These are phyloP conservation scores for Penicillium sp. DNA, from an alignment of 2,329 filamentous ascomycete genomes.

Conservation along the genomic window DNA sequence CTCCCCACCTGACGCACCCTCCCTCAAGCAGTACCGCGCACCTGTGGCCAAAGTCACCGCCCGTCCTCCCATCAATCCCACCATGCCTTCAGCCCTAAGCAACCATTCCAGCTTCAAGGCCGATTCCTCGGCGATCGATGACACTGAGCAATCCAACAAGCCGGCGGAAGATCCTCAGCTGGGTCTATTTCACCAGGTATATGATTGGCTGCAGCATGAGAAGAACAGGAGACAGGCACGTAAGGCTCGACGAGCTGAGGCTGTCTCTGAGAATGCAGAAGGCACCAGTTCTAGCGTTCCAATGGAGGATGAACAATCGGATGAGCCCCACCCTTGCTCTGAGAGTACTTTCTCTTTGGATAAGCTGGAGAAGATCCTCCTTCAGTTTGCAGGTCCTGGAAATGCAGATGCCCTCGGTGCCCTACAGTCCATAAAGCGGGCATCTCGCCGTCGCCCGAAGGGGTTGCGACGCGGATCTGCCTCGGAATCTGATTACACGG, in stretches of 20 bases:
- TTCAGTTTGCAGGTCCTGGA: slow-evolving; percentile 39
- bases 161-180: slow-evolving; percentile 33
- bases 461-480: slow-evolving; percentile 52
- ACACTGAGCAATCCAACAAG: slow-evolving; percentile 26
- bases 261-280: slow-evolving; percentile 39
- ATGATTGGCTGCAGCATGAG: slow-evolving; percentile 81
- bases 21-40: slow-evolving; percentile 29
- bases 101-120: slow-evolving; percentile 28
- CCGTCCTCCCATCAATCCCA: slow-evolving; percentile 22
- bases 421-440: slow-evolving; percentile 21
- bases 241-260: slow-evolving; percentile 48
- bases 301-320: slow-evolving; percentile 31
- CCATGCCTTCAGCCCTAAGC: slow-evolving; percentile 25
- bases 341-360: slow-evolving; percentile 74
- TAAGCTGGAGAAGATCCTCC: slow-evolving; percentile 70
- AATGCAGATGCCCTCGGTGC: slow-evolving; percentile 22
- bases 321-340: slow-evolving; percentile 51
- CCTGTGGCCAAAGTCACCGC: slow-evolving; percentile 29
- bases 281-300: slow-evolving; percentile 14
- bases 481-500: slow-evolving; percentile 81
- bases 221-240: slow-evolving; percentile 62
- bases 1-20: slow-evolving; percentile 20
- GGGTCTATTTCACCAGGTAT: slow-evolving; percentile 67
- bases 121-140: slow-evolving; percentile 25
- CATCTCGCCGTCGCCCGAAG: slow-evolving; percentile 35